Evolutionary conservation across 768 basidiomycete genomes (phyloP), one percentile per base, ranked within the genome.

Genomic region (Hortiboletus campestris): DNA sequence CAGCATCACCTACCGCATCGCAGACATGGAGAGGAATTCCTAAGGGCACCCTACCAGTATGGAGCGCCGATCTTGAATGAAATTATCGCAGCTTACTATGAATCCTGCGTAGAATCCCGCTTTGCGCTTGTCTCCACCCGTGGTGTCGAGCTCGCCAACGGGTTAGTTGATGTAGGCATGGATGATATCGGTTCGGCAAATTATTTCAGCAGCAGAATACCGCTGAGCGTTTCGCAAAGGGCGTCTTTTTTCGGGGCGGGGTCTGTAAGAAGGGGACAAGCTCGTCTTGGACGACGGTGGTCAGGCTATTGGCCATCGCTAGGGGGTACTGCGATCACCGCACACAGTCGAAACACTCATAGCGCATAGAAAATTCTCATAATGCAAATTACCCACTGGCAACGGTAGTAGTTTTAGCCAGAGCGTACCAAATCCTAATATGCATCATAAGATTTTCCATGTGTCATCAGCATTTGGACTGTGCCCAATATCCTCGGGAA

Each of bases 1-100:
- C 43, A 90, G 75, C 55, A 91, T 81, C 31, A 91, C 82, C 87
- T 88, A 91, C 50, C 86, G 82, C 35, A 91, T 70, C 31, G 89
- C 82, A 3, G 85, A 84, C 51, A 81, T 64, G 1, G 88, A 91
- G 32, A 88, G 67, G 4, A 88, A 89, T 79, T 89, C 83, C 88
- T 90, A 55, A 55, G 8, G 36, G 1, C 31, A 20, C 0, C 19
- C 32, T 13, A 25, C 25, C 4, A 20, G 34, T 11, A 52, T 60
- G 31, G 17, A 17, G 58, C 22, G 9, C 11, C 29, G 20, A 17
- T 4, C 11, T 39, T 5, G 36, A 14, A 38, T 12, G 13, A 20
- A 35, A 43, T 16, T 13, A 14, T 22, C 7, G 6, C 3, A 32
- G 64, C 60, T 7, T 53, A 88, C 88, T 76, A 91, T 77, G 14